Conservation (phyloP, 2,329 filamentous ascomycete genomes). For the Trichoderma atrobrunneum region DNA sequence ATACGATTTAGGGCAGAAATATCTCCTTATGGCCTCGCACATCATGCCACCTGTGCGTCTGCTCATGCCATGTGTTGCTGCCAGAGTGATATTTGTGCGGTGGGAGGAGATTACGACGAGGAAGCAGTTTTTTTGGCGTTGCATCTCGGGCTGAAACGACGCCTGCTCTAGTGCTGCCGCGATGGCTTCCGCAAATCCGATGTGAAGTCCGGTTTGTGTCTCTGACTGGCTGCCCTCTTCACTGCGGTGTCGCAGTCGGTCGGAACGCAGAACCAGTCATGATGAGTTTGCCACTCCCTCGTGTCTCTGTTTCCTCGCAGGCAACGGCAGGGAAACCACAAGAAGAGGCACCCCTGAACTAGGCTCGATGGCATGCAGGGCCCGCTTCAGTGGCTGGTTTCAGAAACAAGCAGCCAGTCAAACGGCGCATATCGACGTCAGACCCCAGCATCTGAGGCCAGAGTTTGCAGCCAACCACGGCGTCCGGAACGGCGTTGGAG, state of each 20-base stretch:
- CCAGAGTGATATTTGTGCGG: not conserved
- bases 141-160: not conserved
- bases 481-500: slow-evolving; percentile 2
- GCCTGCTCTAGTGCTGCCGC: not conserved
- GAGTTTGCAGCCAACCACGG: slow-evolving; percentile 16
- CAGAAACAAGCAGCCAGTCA: slow-evolving; percentile 16
- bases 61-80: not conserved
- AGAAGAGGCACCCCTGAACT: slow-evolving; percentile 10
- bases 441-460: slow-evolving; percentile 11
- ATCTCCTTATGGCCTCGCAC: not conserved
- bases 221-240: slow-evolving; percentile 7
- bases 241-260: not conserved
- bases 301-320: not conserved
- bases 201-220: not conserved
- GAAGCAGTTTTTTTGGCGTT: not conserved
- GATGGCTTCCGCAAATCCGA: slow-evolving; percentile 1
- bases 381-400: slow-evolving; percentile 17
- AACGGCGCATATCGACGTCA: slow-evolving; percentile 5
- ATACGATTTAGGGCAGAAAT: not conserved
- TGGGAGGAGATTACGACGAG: not conserved
- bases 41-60: slow-evolving; percentile 1
- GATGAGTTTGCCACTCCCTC: slow-evolving; percentile 4
- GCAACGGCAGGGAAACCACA: not conserved
- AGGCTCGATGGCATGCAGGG: slow-evolving; percentile 18
- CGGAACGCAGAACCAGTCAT: slow-evolving; percentile 12